Base-by-base conservation (phyloP, 129 eudicot genomes). In the Lactuca sativa region DNA sequence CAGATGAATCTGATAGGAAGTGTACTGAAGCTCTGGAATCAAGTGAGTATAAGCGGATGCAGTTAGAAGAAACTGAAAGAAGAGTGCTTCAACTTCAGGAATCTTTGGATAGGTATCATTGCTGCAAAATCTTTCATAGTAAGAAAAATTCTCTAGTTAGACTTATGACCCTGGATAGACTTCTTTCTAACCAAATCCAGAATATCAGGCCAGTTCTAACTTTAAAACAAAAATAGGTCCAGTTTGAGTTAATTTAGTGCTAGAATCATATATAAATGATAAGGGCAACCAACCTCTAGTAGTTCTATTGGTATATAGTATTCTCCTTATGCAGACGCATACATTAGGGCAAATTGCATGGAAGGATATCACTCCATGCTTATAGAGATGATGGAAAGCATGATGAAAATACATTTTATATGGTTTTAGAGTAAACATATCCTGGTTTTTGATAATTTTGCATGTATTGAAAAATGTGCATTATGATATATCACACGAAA, bases 1-100 rank as follows among this genome's bases (percentile, higher is more conserved):
- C 98, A 66, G 85, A 85, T 72, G 92, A 84, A 59, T 82, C 82
- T 78, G 95, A 89, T 77, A 86, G 70, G 77, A 92, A 80, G 78
- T 79, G 73, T 30, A 72, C 71, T 13, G 96, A 83, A 78, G 90
- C 92, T 40, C 60, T 75, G 60, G 88, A 83, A 70, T 81, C 92
- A 73, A 83, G 83, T 78, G 92, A 93, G 77, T 82, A 69, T 62
- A 93, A 83, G 71, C 80, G 76, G 61, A 62, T 81, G 79, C 87
- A 85, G 74, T 71, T 93, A 60, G 96, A 89, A 76, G 98, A 89
- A 81, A 85, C 95, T 63, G 98, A 93, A 80, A 93, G 66, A 87
- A 81, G 82, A 82, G 85, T 89, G 48, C 81, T 73, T 66, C 90
- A 81, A 62, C 92, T 89, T 78, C 97, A 93, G 83, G 95, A 87